Evolutionary conservation across 805 yeast species (phyloP).

Genomic region (Cyberlindnera petersonii): DNA sequence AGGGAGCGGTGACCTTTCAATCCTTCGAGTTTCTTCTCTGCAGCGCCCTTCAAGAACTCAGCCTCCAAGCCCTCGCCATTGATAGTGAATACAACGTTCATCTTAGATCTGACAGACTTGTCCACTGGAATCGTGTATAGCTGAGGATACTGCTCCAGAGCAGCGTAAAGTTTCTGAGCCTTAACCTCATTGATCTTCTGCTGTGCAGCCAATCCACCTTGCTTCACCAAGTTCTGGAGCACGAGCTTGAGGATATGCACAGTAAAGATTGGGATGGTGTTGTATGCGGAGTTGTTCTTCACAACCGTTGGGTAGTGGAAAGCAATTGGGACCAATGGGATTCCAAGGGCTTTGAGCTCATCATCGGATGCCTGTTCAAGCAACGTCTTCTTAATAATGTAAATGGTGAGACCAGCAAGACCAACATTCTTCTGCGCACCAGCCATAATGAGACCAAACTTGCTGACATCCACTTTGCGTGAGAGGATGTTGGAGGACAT

Average conservation of each 20-base stretch:
- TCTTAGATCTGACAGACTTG: slow-evolving; percentile 63
- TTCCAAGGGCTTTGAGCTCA: slow-evolving; percentile 50
- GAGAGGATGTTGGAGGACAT: slow-evolving; percentile 92
- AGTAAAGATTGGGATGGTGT: slow-evolving; percentile 93
- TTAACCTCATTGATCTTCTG: slow-evolving; percentile 55
- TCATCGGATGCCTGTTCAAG: slow-evolving; percentile 64
- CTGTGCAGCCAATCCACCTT: slow-evolving; percentile 73
- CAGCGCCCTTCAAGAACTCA: slow-evolving; percentile 67
- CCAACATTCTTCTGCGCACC: slow-evolving; percentile 99
- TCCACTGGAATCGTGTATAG: slow-evolving; percentile 67
- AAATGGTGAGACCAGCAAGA: slow-evolving; percentile 89
- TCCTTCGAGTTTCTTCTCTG: slow-evolving; percentile 58
- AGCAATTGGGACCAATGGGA: slow-evolving; percentile 88
- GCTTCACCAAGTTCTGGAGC: slow-evolving; percentile 51
- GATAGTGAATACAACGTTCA: slow-evolving; percentile 91
- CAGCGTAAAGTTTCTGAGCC: slow-evolving; percentile 58
- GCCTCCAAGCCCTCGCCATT: slow-evolving; percentile 60
- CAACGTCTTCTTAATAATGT: slow-evolving; percentile 80
- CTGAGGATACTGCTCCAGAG: slow-evolving; percentile 61
- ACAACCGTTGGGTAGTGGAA: slow-evolving; percentile 84
- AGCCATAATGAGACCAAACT: slow-evolving; percentile 88
- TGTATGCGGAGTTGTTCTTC: slow-evolving; percentile 87
- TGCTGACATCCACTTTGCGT: slow-evolving; percentile 71
- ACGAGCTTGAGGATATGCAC: slow-evolving; percentile 82
- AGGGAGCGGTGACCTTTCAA: slow-evolving; percentile 95